phyloP scores from a whole-genome alignment of 2,329 filamentous ascomycete genomes.

The Cadophora sp. region DNA sequence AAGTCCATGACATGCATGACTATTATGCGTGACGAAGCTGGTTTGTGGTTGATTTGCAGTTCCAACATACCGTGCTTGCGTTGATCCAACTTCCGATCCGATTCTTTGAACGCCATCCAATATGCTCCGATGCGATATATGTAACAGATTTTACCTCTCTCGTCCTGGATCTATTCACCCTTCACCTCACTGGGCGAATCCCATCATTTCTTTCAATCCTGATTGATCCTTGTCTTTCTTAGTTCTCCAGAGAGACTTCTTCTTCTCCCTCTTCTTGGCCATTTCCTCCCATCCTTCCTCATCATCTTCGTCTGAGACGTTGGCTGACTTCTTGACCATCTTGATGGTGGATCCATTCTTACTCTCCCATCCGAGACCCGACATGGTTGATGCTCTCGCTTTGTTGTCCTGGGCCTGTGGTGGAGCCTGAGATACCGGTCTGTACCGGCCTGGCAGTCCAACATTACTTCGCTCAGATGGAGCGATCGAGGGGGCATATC shows the following conservation, averaged over 20 bases:
- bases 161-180: constrained; percentile 28
- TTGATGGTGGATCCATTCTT: constrained; percentile 51
- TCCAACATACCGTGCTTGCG: not conserved
- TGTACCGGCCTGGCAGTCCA: constrained; percentile 87
- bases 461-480: constrained; percentile 95
- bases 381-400: constrained; percentile 43
- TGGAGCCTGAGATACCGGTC: constrained; percentile 78
- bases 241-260: constrained; percentile 67
- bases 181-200: constrained; percentile 34
- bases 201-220: constrained; percentile 43
- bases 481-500: constrained; percentile 88
- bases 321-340: constrained; percentile 49
- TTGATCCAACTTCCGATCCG: constrained; percentile 34
- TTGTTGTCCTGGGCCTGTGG: constrained; percentile 42
- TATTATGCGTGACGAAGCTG: constrained; percentile 5
- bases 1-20: constrained; percentile 17
- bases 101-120: constrained; percentile 38
- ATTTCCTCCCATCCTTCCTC: constrained; percentile 75
- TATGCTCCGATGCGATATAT: constrained; percentile 22
- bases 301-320: constrained; percentile 65
- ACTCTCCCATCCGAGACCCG: constrained; percentile 41
- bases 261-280: constrained; percentile 73
- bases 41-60: not conserved
- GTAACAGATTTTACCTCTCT: constrained; percentile 25
- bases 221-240: constrained; percentile 60